Base-by-base conservation (phyloP, 2,329 filamentous ascomycete species). In the Penicillium vulpinum region DNA sequence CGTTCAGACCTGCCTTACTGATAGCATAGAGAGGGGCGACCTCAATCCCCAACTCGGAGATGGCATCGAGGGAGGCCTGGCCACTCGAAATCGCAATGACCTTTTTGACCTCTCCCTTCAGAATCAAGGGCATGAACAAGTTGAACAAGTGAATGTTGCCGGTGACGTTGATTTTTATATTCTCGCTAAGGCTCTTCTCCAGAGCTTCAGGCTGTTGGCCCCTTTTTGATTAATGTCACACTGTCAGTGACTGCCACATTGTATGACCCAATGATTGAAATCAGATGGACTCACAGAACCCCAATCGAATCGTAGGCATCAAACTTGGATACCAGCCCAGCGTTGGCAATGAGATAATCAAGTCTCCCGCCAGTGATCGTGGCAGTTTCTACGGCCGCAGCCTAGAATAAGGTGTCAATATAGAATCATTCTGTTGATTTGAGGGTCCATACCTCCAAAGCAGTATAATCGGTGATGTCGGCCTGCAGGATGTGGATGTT, bases 261-360 rank as follows among this genome's bases (percentile, higher is more conserved):
- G 2, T 6, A 21, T 4, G 7, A 15, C 21, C 11, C 8, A 16
- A 24, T 24, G 11, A 5, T 16, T 41, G 18, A 41, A 16, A 21
- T 5, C 6, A 41, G 22, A 13, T 56, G 2, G 68, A 69, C 2
- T 74, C 59, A 6, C 71, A 78, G 57, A 9, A 65, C 69, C 13
- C 72, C 69, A n/a, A 83, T 68, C 2, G 67, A 51, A 13, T 67
- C 67, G 51, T 59, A 70, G 4, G 58, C 63, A 28, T 73, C 72
- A 24, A 62, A 69, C 0, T 61, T 16, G 1, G 72, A 60, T 13
- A 78, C 57, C 5, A 70, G 62, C 2, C 66, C 82, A 1, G 73
- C 83, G 50, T 85, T 85, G 50, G 77, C 78, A 28, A 85, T 80
- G 6, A 85, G 65, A 57, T 81, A 81, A 66, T 85, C 83, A 6